Evolutionary conservation across 2,329 filamentous ascomycete genomes (phyloP).

Genomic region (Sclerotinia spermophila): DNA sequence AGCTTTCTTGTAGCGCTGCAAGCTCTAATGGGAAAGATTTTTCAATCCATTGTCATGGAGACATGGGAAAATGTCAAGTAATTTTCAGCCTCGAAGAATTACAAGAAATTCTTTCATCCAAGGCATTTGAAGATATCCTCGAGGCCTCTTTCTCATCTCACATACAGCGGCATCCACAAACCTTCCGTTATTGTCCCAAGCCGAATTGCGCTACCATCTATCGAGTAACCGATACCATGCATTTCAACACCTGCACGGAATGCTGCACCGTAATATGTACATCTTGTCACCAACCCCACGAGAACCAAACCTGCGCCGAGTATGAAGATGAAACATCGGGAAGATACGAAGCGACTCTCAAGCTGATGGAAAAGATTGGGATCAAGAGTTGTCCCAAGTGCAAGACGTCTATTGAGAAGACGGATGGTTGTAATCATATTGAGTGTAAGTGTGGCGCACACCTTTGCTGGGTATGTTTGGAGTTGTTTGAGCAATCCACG

Average conservation of each 20-base stretch:
- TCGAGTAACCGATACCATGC: not conserved
- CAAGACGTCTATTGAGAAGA: slow-evolving; percentile 31
- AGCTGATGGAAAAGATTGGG: slow-evolving; percentile 38
- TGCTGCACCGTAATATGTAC: slow-evolving; percentile 20
- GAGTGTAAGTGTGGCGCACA: slow-evolving; percentile 43
- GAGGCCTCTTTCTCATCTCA: slow-evolving; percentile 18
- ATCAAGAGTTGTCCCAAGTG: slow-evolving; percentile 42
- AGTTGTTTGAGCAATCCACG: slow-evolving; percentile 32
- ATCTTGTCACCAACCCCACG: slow-evolving; percentile 23
- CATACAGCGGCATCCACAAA: slow-evolving; percentile 19
- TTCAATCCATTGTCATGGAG: slow-evolving; percentile 17
- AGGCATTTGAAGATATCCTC: slow-evolving; percentile 21
- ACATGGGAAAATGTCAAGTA: slow-evolving; percentile 6
- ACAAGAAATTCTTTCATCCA: slow-evolving; percentile 16
- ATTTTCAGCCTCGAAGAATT: slow-evolving; percentile 22
- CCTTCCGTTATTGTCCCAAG: slow-evolving; percentile 14
- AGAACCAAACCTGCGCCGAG: slow-evolving; percentile 24
- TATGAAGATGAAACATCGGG: slow-evolving; percentile 22
- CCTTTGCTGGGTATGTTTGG: slow-evolving; percentile 49
- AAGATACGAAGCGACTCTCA: slow-evolving; percentile 20
- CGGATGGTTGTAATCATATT: slow-evolving; percentile 47
- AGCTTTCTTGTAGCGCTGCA: slow-evolving; percentile 34
- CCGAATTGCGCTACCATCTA: slow-evolving; percentile 17
- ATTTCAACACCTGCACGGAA: slow-evolving; percentile 10
- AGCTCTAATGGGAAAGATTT: slow-evolving; percentile 25